A percentile compares a stretch with the other conserved stretches of the same genome.
Conservation (phyloP, 495 filamentous ascomycete species). For the Bacidia rubella region DNA sequence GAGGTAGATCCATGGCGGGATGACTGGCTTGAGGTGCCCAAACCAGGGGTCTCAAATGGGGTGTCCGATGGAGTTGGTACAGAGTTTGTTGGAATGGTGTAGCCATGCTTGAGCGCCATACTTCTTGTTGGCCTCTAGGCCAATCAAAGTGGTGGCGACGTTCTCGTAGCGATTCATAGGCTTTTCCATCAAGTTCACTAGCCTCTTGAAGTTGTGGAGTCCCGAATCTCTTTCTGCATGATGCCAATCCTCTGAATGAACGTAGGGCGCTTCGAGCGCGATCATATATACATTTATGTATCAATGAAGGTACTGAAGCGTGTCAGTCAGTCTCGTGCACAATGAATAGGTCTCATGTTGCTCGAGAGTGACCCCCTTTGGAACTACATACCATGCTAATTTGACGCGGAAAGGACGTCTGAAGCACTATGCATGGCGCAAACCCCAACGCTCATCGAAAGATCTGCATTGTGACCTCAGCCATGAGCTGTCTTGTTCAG, state of each 20-base stretch:
- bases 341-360: too few species aligned
- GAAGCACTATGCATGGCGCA: neutral
- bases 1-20: constrained; percentile 46
- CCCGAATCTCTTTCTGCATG: too few species aligned
- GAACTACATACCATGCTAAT: neutral
- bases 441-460: neutral
- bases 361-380: neutral
- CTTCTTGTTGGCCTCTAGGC: neutral
- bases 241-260: neutral
- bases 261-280: neutral
- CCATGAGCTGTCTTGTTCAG: too few species aligned
- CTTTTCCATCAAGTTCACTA: too few species aligned
- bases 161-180: neutral
- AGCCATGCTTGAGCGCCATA: constrained; percentile 17
- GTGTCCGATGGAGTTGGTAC: constrained; percentile 56
- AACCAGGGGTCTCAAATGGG: constrained; percentile 48
- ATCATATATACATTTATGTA: neutral
- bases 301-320: too few species aligned
- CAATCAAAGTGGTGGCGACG: neutral
- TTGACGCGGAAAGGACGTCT: neutral
- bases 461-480: too few species aligned
- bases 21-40: constrained; percentile 35
- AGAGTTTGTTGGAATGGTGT: constrained; percentile 21
- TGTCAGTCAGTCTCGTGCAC: too few species aligned
- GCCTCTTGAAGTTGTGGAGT: too few species aligned